Percentiles rank a stretch among this genome's conserved stretches.
Conservation (phyloP, 2,329 filamentous ascomycete genomes). For the Apiospora saccharicola region DNA sequence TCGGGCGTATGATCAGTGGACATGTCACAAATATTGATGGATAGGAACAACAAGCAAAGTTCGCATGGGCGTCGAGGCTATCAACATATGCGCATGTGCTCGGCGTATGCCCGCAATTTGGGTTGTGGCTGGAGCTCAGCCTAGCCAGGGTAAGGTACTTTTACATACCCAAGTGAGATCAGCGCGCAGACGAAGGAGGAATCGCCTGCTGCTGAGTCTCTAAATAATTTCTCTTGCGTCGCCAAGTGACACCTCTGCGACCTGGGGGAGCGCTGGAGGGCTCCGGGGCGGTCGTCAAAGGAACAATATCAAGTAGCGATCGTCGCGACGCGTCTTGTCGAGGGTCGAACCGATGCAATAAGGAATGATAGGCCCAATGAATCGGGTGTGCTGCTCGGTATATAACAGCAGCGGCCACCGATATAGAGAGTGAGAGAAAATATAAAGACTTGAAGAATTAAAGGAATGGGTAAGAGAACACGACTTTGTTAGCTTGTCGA, state of each 20-base stretch:
- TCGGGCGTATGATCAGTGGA: conserved; percentile 11
- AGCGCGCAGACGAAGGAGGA: conserved; percentile 64
- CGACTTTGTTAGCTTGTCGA: conserved; percentile 28
- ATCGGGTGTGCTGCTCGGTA: conserved; percentile 3
- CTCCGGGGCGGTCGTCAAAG: conserved; percentile 19
- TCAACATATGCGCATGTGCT: conserved; percentile 22
- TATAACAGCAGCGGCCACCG: conserved; percentile 1
- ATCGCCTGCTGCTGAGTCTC: conserved; percentile 69
- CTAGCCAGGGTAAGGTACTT: neutral
- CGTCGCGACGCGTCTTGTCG: conserved; percentile 19
- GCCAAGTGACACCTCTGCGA: conserved; percentile 7
- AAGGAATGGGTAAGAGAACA: conserved; percentile 25
- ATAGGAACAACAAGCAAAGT: conserved; percentile 17
- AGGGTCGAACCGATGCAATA: conserved; percentile 5
- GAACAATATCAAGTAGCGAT: conserved; percentile 7
- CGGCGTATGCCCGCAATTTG: conserved; percentile 18
- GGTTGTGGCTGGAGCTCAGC: conserved; percentile 28
- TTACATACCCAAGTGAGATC: conserved; percentile 62
- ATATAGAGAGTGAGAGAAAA: neutral
- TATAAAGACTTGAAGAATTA: conserved; percentile 22
- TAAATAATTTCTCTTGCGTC: conserved; percentile 31
- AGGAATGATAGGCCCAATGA: conserved; percentile 4
- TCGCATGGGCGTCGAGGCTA: neutral
- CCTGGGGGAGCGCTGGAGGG: conserved; percentile 7
- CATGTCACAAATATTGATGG: neutral